Conservation (phyloP, 495 filamentous ascomycete genomes). For the Penicillium argentinense region DNA sequence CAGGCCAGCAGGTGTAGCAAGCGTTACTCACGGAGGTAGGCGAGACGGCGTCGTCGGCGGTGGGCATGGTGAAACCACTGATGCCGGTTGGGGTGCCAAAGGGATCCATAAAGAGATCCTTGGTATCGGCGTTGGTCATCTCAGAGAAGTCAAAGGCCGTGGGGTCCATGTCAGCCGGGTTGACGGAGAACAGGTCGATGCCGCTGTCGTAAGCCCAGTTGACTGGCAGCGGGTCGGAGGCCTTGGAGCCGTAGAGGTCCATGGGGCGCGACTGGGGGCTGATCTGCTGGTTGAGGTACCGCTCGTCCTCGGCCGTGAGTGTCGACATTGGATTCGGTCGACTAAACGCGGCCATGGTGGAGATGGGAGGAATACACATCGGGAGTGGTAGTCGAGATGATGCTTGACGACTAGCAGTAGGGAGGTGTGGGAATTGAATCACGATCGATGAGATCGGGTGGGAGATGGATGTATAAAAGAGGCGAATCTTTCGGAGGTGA, state of each 20-base stretch:
- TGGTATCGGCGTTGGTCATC: slow-evolving; percentile 35
- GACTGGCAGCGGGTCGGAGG: slow-evolving; percentile 37
- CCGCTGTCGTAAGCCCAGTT: slow-evolving; percentile 46
- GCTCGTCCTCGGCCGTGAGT: slow-evolving; percentile 19
- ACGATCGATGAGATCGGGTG: not conserved
- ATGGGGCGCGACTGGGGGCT: slow-evolving; percentile 25
- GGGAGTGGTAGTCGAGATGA: slow-evolving; percentile 8
- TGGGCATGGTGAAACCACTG: slow-evolving; percentile 39
- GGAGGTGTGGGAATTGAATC: slow-evolving; percentile 1
- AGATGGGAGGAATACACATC: slow-evolving; percentile 9
- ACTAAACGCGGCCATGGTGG: slow-evolving; percentile 21
- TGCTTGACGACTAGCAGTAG: slow-evolving; percentile 8
- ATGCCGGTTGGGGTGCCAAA: slow-evolving; percentile 34
- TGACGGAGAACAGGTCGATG: slow-evolving; percentile 41
- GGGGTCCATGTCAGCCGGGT: slow-evolving; percentile 36
- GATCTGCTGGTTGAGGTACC: slow-evolving; percentile 25
- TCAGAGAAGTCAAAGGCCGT: slow-evolving; percentile 38
- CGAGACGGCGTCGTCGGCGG: slow-evolving; percentile 33
- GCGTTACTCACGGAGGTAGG: slow-evolving; percentile 44
- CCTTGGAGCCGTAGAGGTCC: slow-evolving; percentile 19
- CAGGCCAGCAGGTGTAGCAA: too few species aligned
- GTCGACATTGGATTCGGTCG: slow-evolving; percentile 18
- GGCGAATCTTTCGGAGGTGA: too few species aligned
- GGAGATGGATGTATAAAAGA: slow-evolving; percentile 1
- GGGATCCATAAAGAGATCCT: slow-evolving; percentile 37